Percentiles rank a stretch among this genome's conserved stretches.
phyloP scores from a whole-genome alignment of 2,329 filamentous ascomycete genomes.

The Phoma sp. region DNA sequence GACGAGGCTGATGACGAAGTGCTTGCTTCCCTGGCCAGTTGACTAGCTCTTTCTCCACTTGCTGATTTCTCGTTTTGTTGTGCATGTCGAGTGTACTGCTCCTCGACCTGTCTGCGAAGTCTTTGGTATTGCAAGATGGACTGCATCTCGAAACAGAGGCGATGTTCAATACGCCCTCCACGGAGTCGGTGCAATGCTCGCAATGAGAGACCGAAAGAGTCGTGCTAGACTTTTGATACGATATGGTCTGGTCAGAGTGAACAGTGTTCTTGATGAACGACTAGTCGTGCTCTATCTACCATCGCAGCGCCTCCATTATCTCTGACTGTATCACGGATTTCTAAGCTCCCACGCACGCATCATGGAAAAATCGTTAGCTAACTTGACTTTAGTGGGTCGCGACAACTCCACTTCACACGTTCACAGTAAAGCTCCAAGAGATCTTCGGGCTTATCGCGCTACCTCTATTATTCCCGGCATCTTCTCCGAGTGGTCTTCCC shows the following conservation, averaged over 20 bases:
- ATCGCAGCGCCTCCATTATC: neutral
- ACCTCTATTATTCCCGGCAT: neutral
- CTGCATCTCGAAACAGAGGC: conserved; percentile 25
- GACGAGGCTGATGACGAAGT: neutral
- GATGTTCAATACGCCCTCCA: neutral
- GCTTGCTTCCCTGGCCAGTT: neutral
- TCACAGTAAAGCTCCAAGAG: neutral
- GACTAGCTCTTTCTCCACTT: neutral
- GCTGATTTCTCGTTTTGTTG: conserved; percentile 3
- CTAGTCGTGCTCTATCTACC: too few species aligned
- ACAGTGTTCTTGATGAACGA: too few species aligned
- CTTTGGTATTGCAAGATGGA: conserved; percentile 36
- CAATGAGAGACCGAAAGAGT: too few species aligned
- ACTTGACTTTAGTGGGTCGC: conserved; percentile 12
- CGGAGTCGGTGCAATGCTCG: neutral
- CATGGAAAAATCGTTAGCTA: conserved; percentile 9
- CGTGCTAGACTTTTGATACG: too few species aligned
- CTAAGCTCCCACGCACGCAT: conserved; percentile 11
- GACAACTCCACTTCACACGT: conserved; percentile 1
- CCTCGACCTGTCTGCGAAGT: conserved; percentile 23
- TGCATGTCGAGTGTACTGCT: conserved; percentile 13
- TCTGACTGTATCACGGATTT: neutral
- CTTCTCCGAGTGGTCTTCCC: conserved; percentile 5
- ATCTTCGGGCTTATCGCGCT: conserved; percentile 3
- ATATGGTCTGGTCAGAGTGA: too few species aligned